Evolutionary conservation across 1,139 yeast species (phyloP).

Genomic region (Pichia sp.): DNA sequence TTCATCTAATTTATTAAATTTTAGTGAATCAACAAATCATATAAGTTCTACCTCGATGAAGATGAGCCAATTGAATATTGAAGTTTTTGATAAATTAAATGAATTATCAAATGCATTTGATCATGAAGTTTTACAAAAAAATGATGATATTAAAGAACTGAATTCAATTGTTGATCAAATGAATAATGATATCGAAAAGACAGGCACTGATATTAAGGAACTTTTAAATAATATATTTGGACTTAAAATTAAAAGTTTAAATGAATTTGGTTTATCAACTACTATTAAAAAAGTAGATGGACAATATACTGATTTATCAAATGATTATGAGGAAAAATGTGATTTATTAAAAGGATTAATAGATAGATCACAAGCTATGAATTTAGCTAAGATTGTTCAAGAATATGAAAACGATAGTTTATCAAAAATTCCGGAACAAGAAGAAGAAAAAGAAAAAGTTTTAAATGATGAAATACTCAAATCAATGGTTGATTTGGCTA

Average conservation of each 20-base stretch:
- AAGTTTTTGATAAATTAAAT: conserved; percentile 42
- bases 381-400: conserved; percentile 43
- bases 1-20: conserved; percentile 2
- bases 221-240: conserved; percentile 11
- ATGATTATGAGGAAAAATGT: conserved; percentile 33
- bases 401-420: conserved; percentile 34
- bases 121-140: conserved; percentile 44
- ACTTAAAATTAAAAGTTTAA: conserved; percentile 1
- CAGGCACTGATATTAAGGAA: conserved; percentile 20
- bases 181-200: conserved; percentile 26
- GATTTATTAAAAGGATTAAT: conserved; percentile 38
- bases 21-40: conserved; percentile 8
- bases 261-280: background rate
- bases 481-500: conserved; percentile 35
- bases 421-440: conserved; percentile 18
- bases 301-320: conserved; percentile 34
- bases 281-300: background rate
- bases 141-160: conserved; percentile 32
- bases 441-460: background rate
- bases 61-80: conserved; percentile 41
- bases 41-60: conserved; percentile 28
- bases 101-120: conserved; percentile 54
- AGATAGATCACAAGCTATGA: conserved; percentile 52
- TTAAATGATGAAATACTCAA: background rate
- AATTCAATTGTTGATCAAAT: conserved; percentile 25